Base-by-base conservation (phyloP, 2,329 filamentous ascomycete species). In the Colletotrichum echinochloae region DNA sequence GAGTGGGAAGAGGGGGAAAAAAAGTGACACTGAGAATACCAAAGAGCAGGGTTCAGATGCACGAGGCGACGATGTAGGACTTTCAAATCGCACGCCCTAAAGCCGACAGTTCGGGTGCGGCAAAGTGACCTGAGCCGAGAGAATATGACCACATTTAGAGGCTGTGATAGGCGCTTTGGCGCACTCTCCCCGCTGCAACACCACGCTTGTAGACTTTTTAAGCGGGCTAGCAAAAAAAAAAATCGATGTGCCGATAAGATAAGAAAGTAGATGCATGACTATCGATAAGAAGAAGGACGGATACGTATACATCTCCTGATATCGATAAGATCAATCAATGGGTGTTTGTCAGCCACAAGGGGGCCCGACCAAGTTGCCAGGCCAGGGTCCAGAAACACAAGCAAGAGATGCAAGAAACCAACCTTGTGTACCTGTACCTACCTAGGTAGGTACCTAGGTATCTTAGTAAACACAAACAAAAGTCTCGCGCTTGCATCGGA, bases 151-250 rank as follows among this genome's bases (percentile, higher is more conserved):
- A 56, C 35, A 44, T 49, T 46, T 20, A 11, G 9, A 54, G 57
- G 46, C 68, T 68, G 65, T 71, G 65, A 71, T 66, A 70, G 63
- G 67, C 57, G 65, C 56, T 52, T 68, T 54, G 37, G 64, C 64
- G 46, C 44, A 9, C 52, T 33, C 55, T 18, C 63, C 65, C 55
- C 63, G 37, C 46, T 48, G 35, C 60, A n/a, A 39, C 54, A 33
- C 28, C 62, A 57, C 41, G 44, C 56, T 28, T 28, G 41, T 56
- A 35, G 46, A 54, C 59, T 66, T 61, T 52, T 39, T 35, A 23
- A 49, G 56, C 49, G 56, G 66, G 56, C n/a, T n/a, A n/a, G n/a
- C 26, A 39, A 33, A 26, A 39, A 18, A 49, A 51, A 60, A 39
- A 56, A n/a, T 26, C 41, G 44, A 30, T 54, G 60, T 12, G 30